Base-by-base conservation (phyloP, 176 grass and related monocot genomes). In the Bonia amplexicaulis region DNA sequence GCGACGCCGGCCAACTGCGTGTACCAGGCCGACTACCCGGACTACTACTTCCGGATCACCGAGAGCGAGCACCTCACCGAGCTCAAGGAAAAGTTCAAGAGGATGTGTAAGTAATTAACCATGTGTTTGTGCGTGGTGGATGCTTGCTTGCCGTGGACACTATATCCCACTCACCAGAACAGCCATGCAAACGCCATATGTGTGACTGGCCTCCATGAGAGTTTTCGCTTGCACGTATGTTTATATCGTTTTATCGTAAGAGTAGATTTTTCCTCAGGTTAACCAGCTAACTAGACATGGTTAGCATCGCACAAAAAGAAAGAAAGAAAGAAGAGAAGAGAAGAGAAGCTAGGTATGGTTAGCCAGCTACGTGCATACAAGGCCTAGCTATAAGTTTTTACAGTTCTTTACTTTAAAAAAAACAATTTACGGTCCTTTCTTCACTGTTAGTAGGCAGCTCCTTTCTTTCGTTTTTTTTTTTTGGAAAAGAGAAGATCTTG, bases 41-140 rank as follows among this genome's bases (percentile, higher is more conserved):
- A 95, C 68, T 95, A 95, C 91, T 97, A 97, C 93, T 97, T 97
- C 79, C 57, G 77, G 88, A 90, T 97, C 85, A 97, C 95, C 71
- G 86, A 93, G 40, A 97, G 95, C 91, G 95, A 97, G 25, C 95
- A 97, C 78, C 80, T 97, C 59, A 82, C 89, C 9, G 95, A 97
- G 3, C 95, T 97, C 82, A 97, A 97, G 82, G 95, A 97, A 72
- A 97, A 97, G 90, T 97, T 97, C 85, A 93, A 89, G 78, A 76
- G 92, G 77, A 97, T 97, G 93, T 97, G 95, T 97, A 83, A 85
- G 95, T 63, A 1, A 14, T 15, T 63, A 2, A 63, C 26, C 55
- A 1, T n/a, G 9, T 58, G 64, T 40, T 10, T 6, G 0, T 23
- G 0, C 9, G n/a, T 22, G 14, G 26, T 71, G 42, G 14, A 48